Evolutionary conservation across 1,139 yeast species (phyloP).

Genomic region (Pichia sorboxylosa): DNA sequence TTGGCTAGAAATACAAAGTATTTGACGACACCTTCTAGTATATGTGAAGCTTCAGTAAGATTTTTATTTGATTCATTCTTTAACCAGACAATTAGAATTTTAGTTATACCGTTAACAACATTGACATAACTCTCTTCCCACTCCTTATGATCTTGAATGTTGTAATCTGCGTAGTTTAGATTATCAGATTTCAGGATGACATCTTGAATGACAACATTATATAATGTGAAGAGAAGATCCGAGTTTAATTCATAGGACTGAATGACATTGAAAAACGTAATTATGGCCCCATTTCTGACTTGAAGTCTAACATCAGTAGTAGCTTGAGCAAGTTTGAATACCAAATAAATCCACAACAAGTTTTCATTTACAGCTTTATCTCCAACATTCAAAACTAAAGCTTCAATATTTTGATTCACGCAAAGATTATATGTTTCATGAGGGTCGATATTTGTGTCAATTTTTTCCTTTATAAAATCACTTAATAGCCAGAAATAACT

Average conservation of each 20-base stretch:
- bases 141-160: constrained; percentile 24
- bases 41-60: constrained; percentile 13
- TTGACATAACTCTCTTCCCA: constrained; percentile 48
- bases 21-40: constrained; percentile 42
- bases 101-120: constrained; percentile 48
- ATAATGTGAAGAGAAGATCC: constrained; percentile 46
- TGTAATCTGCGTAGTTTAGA: neutral
- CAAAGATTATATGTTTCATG: no score
- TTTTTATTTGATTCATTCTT: constrained; percentile 13
- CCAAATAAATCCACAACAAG: constrained; percentile 51
- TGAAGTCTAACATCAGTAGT: constrained; percentile 60
- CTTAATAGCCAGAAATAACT: constrained; percentile 88
- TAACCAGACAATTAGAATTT: constrained; percentile 27
- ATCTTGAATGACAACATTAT: constrained; percentile 37
- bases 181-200: constrained; percentile 24
- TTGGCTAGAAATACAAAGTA: constrained; percentile 33
- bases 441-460: constrained; percentile 7
- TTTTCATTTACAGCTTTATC: constrained; percentile 13
- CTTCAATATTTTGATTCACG: constrained; percentile 13
- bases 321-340: constrained; percentile 49
- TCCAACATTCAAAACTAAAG: constrained; percentile 20
- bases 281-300: constrained; percentile 81
- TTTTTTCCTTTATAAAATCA: constrained; percentile 43
- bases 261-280: constrained; percentile 73
- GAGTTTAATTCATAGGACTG: constrained; percentile 62